These are phyloP conservation scores for Penicillium paneum DNA, from an alignment of 2,329 filamentous ascomycete species.

Conservation along the genomic window DNA sequence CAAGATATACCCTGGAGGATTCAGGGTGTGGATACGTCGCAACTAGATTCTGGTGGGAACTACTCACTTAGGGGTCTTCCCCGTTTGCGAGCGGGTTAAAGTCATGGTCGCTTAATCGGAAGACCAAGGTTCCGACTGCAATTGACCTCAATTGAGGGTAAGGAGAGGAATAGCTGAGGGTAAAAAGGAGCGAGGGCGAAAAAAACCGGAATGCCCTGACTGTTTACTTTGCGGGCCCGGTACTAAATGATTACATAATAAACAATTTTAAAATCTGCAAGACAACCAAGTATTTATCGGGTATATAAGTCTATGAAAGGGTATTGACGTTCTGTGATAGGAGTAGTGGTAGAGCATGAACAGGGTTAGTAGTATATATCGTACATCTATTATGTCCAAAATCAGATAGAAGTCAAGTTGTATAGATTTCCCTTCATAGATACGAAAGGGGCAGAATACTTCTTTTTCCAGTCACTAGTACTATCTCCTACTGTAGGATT, in stretches of 20 bases:
- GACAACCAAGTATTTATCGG: neutral
- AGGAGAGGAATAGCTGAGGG: neutral
- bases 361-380: neutral
- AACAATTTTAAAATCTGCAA: neutral
- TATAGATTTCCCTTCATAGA: neutral
- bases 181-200: constrained; percentile 9
- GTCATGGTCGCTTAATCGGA: constrained; percentile 38
- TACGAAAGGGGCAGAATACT: neutral
- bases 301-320: neutral
- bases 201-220: constrained; percentile 10
- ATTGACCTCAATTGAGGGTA: constrained; percentile 10
- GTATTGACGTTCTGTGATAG: neutral
- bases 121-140: constrained; percentile 16
- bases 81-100: constrained; percentile 51
- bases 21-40: constrained; percentile 15
- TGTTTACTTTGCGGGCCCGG: constrained; percentile 16
- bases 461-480: neutral
- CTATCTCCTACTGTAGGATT: neutral
- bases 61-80: constrained; percentile 51
- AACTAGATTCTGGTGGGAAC: constrained; percentile 14
- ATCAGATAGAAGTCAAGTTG: neutral
- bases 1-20: constrained; percentile 11
- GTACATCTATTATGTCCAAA: neutral
- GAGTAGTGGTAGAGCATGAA: neutral
- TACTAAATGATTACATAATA: constrained; percentile 7